Base-by-base conservation (phyloP, 768 basidiomycete genomes). In the Suillus plorans region DNA sequence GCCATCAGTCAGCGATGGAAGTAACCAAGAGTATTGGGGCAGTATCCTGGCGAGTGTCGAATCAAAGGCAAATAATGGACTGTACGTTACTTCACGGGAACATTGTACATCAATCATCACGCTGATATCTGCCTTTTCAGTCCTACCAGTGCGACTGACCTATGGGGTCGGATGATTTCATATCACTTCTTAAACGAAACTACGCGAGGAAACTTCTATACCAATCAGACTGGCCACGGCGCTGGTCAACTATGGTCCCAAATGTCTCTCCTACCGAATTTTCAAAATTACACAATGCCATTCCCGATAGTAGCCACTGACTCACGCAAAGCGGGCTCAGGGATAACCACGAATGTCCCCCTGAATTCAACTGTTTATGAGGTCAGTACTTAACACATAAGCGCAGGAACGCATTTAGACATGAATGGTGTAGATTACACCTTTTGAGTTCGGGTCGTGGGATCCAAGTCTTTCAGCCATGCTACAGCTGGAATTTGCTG, bases 161-260 rank as follows among this genome's bases (percentile, higher is more conserved):
- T 86, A 7, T 91, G 87, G 82, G 79, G 74, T 0, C 85, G 89
- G 1, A 84, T 87, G 72, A 81, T 92, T 41, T 83, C 88, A 1
- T 89, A 89, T 67, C 91, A 93, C 72, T 92, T 92, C 69, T 76
- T 89, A 64, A 90, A 87, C 70, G 84, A 86, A 60, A 92, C 90
- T 0, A 79, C 81, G 7, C 77, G 81, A 18, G 63, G 62, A 12
- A 87, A 90, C 69, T 87, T 90, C 69, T 89, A 86, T 74, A 84
- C 84, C 2, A 84, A 87, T 56, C 73, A 81, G 50, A 78, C 84
- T 1, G 78, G 80, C 8, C 90, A 92, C 66, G 89, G 89, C n/a
- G 86, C 89, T n/a, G 90, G 89, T 6, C 83, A 88, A 63, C 80
- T 89, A 12, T 88, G 88, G 85, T 89, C 88, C 3, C 71, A 85